Evolutionary conservation across 768 basidiomycete species (phyloP).

Genomic region (Tulasnella sp.): DNA sequence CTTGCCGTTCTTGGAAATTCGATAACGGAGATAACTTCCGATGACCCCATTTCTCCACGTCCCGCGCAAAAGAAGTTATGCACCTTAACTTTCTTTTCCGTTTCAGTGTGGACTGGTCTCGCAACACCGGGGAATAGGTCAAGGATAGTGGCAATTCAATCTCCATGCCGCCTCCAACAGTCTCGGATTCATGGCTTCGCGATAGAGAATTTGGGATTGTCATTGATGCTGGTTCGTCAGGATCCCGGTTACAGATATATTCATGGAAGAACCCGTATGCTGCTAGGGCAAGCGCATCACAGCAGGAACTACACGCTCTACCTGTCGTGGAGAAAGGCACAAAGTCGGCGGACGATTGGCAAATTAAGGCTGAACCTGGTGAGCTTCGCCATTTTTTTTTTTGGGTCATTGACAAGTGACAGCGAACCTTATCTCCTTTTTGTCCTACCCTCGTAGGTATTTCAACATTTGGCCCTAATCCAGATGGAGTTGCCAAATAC

Average conservation of each 20-base stretch:
- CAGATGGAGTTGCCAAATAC: constrained; percentile 58
- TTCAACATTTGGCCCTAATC: constrained; percentile 62
- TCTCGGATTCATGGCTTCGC: constrained; percentile 58
- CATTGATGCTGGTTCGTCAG: constrained; percentile 97
- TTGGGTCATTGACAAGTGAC: neutral
- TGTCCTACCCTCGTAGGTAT: constrained; percentile 43
- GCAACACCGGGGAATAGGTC: no score
- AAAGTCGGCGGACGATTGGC: constrained; percentile 66
- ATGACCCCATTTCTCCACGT: no score
- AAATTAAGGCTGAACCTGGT: constrained; percentile 90
- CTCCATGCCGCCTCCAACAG: constrained; percentile 61
- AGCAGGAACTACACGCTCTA: constrained; percentile 28
- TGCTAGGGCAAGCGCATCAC: constrained; percentile 26
- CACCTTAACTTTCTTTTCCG: no score
- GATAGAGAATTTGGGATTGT: constrained; percentile 83
- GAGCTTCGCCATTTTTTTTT: constrained; percentile 24
- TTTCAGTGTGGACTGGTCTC: no score
- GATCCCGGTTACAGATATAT: constrained; percentile 91
- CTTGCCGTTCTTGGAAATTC: no score
- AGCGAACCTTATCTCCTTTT: neutral
- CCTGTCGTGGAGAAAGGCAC: constrained; percentile 91
- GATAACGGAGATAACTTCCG: no score
- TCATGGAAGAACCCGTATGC: constrained; percentile 80
- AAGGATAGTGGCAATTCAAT: no score
- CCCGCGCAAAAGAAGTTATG: no score